phyloP scores from a whole-genome alignment of 768 basidiomycete species.

The Hericium rajendrae region DNA sequence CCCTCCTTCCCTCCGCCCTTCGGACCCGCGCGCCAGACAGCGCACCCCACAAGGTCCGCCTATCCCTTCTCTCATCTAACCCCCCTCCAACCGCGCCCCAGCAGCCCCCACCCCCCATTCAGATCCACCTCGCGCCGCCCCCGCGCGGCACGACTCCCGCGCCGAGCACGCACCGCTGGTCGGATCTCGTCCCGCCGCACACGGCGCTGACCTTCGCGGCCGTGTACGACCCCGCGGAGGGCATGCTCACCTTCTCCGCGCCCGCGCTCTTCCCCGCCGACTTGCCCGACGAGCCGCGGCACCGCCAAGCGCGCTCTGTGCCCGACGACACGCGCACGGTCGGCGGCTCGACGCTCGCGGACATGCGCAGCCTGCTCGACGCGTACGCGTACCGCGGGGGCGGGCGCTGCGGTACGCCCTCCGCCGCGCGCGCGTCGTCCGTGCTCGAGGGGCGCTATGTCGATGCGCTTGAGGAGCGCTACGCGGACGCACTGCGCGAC shows the following conservation, averaged over 20 bases:
- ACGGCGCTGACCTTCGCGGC: constrained; percentile 50
- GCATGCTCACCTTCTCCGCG: constrained; percentile 48
- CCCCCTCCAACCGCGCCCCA: no score
- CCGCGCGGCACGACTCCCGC: no score
- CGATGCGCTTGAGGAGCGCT: no score
- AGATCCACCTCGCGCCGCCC: no score
- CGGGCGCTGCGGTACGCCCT: not conserved
- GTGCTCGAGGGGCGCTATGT: constrained; percentile 8
- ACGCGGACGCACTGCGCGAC: no score
- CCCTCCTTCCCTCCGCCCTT: no score
- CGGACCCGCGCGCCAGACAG: no score
- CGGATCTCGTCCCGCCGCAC: constrained; percentile 46
- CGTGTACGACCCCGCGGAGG: constrained; percentile 49
- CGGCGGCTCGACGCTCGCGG: constrained; percentile 16
- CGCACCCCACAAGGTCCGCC: no score
- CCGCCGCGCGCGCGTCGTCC: constrained; percentile 10
- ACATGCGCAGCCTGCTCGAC: constrained; percentile 13
- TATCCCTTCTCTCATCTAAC: no score
- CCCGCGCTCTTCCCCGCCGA: constrained; percentile 31
- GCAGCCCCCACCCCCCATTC: no score
- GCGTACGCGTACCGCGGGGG: constrained; percentile 10
- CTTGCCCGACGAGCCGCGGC: not conserved
- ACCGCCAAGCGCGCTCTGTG: not conserved
- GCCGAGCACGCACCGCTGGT: constrained; percentile 32
- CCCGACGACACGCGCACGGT: constrained; percentile 13